phyloP scores from a whole-genome alignment of 306 rosid species.

The Acacia confusa region DNA sequence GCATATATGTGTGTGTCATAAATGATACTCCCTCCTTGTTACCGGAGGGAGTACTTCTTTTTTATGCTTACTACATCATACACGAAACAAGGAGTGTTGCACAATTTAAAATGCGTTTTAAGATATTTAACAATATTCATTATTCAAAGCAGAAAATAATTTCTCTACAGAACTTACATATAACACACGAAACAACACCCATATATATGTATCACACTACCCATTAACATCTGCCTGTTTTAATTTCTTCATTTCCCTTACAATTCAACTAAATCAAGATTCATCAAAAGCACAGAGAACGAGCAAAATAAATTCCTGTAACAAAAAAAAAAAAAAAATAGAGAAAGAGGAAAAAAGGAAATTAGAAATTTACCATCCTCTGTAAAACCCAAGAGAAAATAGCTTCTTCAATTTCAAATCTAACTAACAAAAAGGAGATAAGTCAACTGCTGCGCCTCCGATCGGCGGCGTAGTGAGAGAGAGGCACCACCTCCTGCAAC shows the following conservation, averaged over 20 bases:
- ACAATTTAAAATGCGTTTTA: too few relatives aligned
- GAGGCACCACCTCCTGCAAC: slow-evolving; percentile 85
- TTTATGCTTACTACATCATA: too few relatives aligned
- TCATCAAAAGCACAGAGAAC: not conserved
- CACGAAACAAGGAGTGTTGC: too few relatives aligned
- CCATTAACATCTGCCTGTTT: not conserved
- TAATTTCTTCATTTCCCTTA: not conserved
- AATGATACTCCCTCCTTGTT: too few relatives aligned
- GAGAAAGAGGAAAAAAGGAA: not conserved
- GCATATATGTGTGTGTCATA: too few relatives aligned
- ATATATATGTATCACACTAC: not conserved
- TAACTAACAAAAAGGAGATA: not conserved
- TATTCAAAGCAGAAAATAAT: not conserved
- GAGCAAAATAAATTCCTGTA: not conserved
- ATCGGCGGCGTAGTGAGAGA: slow-evolving; percentile 72
- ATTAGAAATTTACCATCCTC: not conserved
- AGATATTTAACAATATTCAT: too few relatives aligned
- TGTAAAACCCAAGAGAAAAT: not conserved
- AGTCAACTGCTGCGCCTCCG: slow-evolving; percentile 59
- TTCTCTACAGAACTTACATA: not conserved
- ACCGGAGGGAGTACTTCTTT: too few relatives aligned
- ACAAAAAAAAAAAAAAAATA: accelerated
- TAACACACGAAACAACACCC: not conserved
- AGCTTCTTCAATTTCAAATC: not conserved
- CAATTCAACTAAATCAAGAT: slow-evolving; percentile 17